phyloP scores from a whole-genome alignment of 2,329 filamentous ascomycete species.

The Nannizziopsis arthrosporioides region DNA sequence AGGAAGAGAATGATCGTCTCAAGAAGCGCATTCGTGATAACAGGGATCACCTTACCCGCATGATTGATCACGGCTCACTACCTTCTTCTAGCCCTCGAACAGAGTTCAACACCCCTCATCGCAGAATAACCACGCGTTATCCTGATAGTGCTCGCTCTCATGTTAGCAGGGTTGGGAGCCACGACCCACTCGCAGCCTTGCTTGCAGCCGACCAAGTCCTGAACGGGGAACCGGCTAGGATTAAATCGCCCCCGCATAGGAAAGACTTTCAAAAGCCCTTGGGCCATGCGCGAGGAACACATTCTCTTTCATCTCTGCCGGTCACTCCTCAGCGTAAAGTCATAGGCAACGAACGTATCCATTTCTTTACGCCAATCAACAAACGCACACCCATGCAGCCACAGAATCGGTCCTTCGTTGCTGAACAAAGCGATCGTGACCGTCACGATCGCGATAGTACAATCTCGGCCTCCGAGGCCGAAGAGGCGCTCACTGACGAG shows the following conservation, averaged over 20 bases:
- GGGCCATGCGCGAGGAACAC: slow-evolving; percentile 61
- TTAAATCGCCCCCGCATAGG: slow-evolving; percentile 56
- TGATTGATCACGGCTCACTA: slow-evolving; percentile 57
- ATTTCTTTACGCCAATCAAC: slow-evolving; percentile 48
- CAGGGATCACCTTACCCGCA: slow-evolving; percentile 68
- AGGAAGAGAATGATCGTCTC: slow-evolving; percentile 64
- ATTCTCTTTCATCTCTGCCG: slow-evolving; percentile 75
- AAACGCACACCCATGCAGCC: slow-evolving; percentile 32
- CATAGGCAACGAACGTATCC: slow-evolving; percentile 36
- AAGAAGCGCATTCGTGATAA: slow-evolving; percentile 81
- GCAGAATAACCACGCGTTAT: slow-evolving; percentile 32
- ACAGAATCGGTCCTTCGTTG: slow-evolving; percentile 20
- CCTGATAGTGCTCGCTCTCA: slow-evolving; percentile 31
- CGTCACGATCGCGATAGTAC: slow-evolving; percentile 73
- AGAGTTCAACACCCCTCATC: slow-evolving; percentile 38
- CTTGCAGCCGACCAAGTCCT: slow-evolving; percentile 63
- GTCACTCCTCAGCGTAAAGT: slow-evolving; percentile 56
- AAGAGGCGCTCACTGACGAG: slow-evolving; percentile 47
- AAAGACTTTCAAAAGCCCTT: slow-evolving; percentile 39
- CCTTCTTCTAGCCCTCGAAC: slow-evolving; percentile 45
- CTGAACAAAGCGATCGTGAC: slow-evolving; percentile 33
- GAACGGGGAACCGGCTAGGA: slow-evolving; percentile 63
- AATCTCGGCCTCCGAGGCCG: slow-evolving; percentile 55
- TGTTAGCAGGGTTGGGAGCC: slow-evolving; percentile 41
- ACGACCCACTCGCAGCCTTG: slow-evolving; percentile 63